Evolutionary conservation across 2,329 filamentous ascomycete species (phyloP).

Genomic region (Huntiella decipiens): DNA sequence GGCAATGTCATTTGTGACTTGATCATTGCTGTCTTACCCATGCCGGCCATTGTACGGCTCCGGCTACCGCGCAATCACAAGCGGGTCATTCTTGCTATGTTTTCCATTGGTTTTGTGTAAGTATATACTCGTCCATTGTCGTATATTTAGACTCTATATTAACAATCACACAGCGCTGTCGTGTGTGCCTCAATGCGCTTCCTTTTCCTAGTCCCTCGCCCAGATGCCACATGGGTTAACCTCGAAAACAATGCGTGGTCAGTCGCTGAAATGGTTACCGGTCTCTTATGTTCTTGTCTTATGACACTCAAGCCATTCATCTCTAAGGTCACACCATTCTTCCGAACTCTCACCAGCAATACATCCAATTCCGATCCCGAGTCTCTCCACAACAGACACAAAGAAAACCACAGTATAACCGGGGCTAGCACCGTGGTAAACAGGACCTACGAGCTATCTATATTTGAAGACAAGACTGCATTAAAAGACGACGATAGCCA

Average conservation of each 20-base stretch:
- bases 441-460: too few relatives aligned
- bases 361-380: neutral
- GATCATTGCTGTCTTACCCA: constrained; percentile 15
- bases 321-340: constrained; percentile 14
- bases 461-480: too few relatives aligned
- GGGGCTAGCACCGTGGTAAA: too few relatives aligned
- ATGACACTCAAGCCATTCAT: constrained; percentile 15
- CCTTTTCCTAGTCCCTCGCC: constrained; percentile 11
- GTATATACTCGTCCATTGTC: neutral
- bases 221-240: constrained; percentile 14
- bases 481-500: too few relatives aligned
- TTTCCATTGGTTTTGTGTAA: constrained; percentile 17
- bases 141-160: neutral
- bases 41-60: constrained; percentile 15
- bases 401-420: too few relatives aligned
- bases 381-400: neutral
- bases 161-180: constrained; percentile 11
- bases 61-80: constrained; percentile 14
- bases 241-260: constrained; percentile 15
- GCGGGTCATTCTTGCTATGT: constrained; percentile 15
- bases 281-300: constrained; percentile 14
- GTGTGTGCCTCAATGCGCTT: constrained; percentile 14
- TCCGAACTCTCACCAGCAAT: constrained; percentile 6
- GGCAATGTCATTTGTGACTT: constrained; percentile 17
- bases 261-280: constrained; percentile 14